phyloP scores from a whole-genome alignment of 441 rosid genomes.

The Adansonia rubrostipa region DNA sequence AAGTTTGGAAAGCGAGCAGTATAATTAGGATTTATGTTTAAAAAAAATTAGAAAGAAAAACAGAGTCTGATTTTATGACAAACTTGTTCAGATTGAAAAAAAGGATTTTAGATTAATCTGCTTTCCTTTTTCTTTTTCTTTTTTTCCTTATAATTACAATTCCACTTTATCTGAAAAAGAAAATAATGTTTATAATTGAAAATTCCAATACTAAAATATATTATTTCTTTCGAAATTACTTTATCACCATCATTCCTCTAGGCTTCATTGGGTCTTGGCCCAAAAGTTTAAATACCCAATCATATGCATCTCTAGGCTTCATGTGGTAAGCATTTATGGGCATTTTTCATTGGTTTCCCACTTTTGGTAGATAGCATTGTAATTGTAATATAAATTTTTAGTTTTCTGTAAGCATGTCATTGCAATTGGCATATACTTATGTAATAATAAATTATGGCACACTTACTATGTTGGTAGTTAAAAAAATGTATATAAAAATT shows the following conservation, averaged over 20 bases:
- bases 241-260: neutral
- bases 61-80: too few relatives aligned
- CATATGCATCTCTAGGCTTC: neutral
- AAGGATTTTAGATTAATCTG: too few relatives aligned
- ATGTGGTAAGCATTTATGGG: neutral
- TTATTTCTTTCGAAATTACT: neutral
- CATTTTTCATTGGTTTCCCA: neutral
- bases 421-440: neutral
- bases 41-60: too few relatives aligned
- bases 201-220: neutral
- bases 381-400: neutral
- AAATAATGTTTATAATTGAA: neutral
- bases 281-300: neutral
- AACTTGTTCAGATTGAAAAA: too few relatives aligned
- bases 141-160: too few relatives aligned
- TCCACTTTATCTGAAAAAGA: too few relatives aligned
- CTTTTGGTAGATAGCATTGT: neutral
- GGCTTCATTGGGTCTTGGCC: neutral
- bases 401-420: neutral
- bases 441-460: too few relatives aligned
- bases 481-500: too few relatives aligned
- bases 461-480: too few relatives aligned
- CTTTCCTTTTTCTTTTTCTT: too few relatives aligned
- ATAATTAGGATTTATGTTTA: too few relatives aligned
- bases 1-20: too few relatives aligned